These are phyloP conservation scores for Trypanosomatidae sp. DNA, from an alignment of 208 protist species.

Conservation along the genomic window DNA sequence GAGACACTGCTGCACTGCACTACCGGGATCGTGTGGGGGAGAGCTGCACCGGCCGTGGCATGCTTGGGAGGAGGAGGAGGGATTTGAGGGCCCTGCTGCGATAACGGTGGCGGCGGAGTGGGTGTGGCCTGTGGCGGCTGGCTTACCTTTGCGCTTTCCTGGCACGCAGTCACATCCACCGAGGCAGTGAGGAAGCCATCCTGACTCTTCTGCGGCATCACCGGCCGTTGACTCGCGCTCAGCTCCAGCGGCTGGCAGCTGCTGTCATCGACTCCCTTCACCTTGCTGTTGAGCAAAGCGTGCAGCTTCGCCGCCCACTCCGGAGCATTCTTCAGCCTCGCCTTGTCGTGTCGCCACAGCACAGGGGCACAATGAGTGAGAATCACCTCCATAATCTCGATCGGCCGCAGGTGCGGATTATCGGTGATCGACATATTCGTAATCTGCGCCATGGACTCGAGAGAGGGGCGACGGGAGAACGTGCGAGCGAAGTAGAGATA, in stretches of 20 bases:
- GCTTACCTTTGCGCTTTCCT: slow-evolving; percentile 10
- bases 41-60: neutral
- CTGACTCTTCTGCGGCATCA: slow-evolving; percentile 28
- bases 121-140: neutral
- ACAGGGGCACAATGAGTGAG: slow-evolving; percentile 51
- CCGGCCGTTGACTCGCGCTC: slow-evolving; percentile 5
- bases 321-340: slow-evolving; percentile 28
- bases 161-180: slow-evolving; percentile 36
- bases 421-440: slow-evolving; percentile 53
- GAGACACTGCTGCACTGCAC: neutral
- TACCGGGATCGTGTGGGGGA: neutral
- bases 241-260: neutral
- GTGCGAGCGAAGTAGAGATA: neutral
- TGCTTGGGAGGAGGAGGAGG: neutral
- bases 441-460: slow-evolving; percentile 17
- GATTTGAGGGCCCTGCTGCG: slow-evolving; percentile 5
- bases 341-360: slow-evolving; percentile 40
- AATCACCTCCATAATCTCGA: slow-evolving; percentile 57
- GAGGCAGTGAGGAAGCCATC: slow-evolving; percentile 39
- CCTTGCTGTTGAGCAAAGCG: slow-evolving; percentile 22
- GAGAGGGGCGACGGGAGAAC: neutral
- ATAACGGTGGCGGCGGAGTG: neutral
- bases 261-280: slow-evolving; percentile 3
- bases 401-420: slow-evolving; percentile 46
- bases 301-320: slow-evolving; percentile 41